A percentile compares a stretch with the other conserved stretches of the same genome.
Conservation (phyloP, 192 early-diverging fungal species). For the Globomyces pollinis-pini region DNA sequence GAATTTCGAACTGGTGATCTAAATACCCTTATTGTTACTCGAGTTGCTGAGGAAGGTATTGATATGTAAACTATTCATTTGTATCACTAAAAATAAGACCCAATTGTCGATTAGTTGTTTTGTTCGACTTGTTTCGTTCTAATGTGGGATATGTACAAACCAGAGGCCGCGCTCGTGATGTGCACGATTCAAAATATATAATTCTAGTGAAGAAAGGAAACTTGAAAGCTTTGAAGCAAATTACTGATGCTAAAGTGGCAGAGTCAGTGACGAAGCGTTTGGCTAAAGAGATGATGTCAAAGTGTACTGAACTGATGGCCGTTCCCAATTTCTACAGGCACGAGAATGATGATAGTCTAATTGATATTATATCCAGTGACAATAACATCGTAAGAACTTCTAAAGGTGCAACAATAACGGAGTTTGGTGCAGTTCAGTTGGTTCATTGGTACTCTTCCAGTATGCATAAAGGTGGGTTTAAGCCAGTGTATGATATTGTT, state of each 20-base stretch:
- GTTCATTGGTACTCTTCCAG: not conserved
- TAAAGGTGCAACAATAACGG: not conserved
- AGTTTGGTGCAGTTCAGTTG: not conserved
- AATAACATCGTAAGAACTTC: not conserved
- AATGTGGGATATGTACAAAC: constrained; percentile 50
- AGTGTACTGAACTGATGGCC: not conserved
- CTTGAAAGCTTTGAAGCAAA: not conserved
- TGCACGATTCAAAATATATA: constrained; percentile 61
- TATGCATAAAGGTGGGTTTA: not conserved
- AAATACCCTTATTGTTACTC: constrained; percentile 63
- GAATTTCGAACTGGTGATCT: not conserved
- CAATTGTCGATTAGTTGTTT: constrained; percentile 77
- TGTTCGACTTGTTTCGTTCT: constrained; percentile 31
- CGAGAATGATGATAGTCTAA: not conserved
- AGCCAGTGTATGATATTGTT: not conserved
- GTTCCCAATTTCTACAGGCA: too few relatives aligned
- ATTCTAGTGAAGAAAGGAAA: constrained; percentile 49
- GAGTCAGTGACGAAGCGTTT: not conserved
- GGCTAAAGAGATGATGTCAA: not conserved
- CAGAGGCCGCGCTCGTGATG: constrained; percentile 67
- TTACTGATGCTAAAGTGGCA: not conserved
- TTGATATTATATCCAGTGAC: not conserved
- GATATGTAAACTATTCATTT: too few relatives aligned
- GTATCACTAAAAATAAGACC: constrained; percentile 21
- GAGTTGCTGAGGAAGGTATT: constrained; percentile 92